Evolutionary conservation across 2,329 filamentous ascomycete species (phyloP).

Genomic region (Colletotrichum sp.): DNA sequence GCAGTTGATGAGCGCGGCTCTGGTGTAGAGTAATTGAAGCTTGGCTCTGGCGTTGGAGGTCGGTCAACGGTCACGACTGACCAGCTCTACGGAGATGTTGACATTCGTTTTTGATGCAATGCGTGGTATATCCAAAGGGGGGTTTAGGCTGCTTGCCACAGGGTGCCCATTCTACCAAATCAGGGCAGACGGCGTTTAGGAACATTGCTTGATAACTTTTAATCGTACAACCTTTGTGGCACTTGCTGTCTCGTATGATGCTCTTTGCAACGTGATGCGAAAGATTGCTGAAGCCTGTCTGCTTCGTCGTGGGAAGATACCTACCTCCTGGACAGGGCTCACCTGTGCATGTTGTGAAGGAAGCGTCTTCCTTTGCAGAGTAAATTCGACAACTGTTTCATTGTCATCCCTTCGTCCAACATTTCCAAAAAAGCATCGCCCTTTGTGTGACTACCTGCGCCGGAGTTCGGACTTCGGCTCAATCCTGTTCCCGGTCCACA

Average conservation of each 20-base stretch:
- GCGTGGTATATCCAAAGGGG: not conserved
- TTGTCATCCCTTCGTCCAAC: not conserved
- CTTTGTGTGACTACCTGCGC: not conserved
- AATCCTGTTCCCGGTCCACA: not conserved
- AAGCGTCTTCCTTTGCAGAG: not conserved
- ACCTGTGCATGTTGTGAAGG: not conserved
- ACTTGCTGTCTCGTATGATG: not conserved
- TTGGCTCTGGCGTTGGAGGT: conserved; percentile 4
- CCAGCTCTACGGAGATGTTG: conserved; percentile 4
- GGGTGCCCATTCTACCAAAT: not conserved
- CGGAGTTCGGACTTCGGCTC: not conserved
- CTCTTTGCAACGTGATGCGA: not conserved
- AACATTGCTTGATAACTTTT: conserved; percentile 6
- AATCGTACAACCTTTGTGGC: conserved; percentile 1
- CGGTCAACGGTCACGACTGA: not conserved
- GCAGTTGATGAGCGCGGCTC: not conserved
- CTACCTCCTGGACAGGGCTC: not conserved
- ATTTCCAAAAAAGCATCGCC: not conserved
- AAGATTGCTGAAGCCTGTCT: not conserved
- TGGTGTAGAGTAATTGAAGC: not conserved
- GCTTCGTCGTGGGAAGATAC: accelerated
- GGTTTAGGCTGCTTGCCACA: not conserved
- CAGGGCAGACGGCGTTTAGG: not conserved
- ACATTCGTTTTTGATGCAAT: not conserved
- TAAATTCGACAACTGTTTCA: not conserved